Evolutionary conservation across 768 basidiomycete genomes (phyloP).

Genomic region (Lanmaoa pseudosensibilis): DNA sequence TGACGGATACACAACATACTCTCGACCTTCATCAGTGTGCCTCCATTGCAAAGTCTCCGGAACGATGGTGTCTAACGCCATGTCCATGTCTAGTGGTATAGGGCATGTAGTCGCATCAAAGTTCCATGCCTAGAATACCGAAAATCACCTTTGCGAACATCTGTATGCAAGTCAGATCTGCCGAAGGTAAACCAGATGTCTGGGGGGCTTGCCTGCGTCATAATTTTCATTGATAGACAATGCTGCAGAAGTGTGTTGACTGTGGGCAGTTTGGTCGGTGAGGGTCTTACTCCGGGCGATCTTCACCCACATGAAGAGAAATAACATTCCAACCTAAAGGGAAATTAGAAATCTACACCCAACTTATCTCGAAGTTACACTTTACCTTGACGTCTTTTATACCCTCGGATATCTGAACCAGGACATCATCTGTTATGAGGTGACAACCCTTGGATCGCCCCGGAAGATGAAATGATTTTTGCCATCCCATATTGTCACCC

Average conservation of each 20-base stretch:
- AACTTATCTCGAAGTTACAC: neutral
- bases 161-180: constrained; percentile 26
- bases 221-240: constrained; percentile 89
- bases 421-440: constrained; percentile 78
- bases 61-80: constrained; percentile 87
- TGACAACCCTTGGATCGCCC: constrained; percentile 67
- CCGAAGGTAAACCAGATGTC: neutral
- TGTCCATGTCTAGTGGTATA: constrained; percentile 76
- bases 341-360: neutral
- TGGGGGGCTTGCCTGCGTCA: constrained; percentile 58
- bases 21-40: constrained; percentile 90
- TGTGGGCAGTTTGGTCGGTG: constrained; percentile 36
- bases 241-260: constrained; percentile 77
- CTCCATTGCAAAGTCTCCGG: constrained; percentile 80
- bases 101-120: constrained; percentile 36
- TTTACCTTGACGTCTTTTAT: constrained; percentile 64
- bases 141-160: constrained; percentile 44
- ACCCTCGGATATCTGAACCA: constrained; percentile 64
- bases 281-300: neutral
- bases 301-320: constrained; percentile 75
- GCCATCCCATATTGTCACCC: constrained; percentile 72
- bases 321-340: constrained; percentile 77
- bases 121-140: neutral
- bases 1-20: constrained; percentile 46
- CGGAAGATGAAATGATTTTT: constrained; percentile 73